Conservation (phyloP, 2,329 filamentous ascomycete species). For the Epichloe gansuensis region DNA sequence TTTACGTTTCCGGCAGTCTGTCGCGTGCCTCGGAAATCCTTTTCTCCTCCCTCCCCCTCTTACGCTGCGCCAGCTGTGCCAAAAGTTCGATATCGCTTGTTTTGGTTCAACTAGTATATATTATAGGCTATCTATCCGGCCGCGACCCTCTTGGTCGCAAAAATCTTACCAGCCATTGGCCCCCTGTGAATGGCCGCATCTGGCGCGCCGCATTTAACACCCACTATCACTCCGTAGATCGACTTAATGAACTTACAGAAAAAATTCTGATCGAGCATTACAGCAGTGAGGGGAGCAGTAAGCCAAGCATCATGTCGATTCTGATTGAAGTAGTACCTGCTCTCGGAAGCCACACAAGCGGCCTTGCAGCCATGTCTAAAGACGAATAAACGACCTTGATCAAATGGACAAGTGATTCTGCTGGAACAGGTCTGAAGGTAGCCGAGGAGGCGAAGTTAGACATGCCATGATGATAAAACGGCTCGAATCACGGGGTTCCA, state of each 20-base stretch:
- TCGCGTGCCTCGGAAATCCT: constrained; percentile 1
- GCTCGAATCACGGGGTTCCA: not conserved
- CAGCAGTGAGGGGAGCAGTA: too few relatives aligned
- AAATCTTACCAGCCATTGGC: not conserved
- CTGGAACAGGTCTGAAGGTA: too few relatives aligned
- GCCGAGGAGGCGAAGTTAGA: too few relatives aligned
- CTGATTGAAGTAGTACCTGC: too few relatives aligned
- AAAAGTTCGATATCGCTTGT: not conserved
- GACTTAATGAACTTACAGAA: not conserved
- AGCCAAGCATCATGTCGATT: too few relatives aligned
- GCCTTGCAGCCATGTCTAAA: too few relatives aligned
- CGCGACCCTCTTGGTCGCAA: not conserved
- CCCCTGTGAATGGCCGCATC: not conserved
- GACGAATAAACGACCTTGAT: too few relatives aligned
- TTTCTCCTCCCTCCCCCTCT: not conserved
- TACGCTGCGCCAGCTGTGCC: not conserved
- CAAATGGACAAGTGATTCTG: not conserved
- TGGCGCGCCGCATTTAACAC: not conserved
- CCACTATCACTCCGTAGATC: not conserved
- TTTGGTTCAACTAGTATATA: not conserved
- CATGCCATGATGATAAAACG: not conserved
- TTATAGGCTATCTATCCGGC: not conserved
- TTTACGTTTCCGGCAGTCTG: not conserved
- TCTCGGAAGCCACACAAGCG: not conserved
- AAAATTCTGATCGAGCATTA: too few relatives aligned